phyloP scores from a whole-genome alignment of 2,329 filamentous ascomycete genomes.

The Fusarium cyanostomum region DNA sequence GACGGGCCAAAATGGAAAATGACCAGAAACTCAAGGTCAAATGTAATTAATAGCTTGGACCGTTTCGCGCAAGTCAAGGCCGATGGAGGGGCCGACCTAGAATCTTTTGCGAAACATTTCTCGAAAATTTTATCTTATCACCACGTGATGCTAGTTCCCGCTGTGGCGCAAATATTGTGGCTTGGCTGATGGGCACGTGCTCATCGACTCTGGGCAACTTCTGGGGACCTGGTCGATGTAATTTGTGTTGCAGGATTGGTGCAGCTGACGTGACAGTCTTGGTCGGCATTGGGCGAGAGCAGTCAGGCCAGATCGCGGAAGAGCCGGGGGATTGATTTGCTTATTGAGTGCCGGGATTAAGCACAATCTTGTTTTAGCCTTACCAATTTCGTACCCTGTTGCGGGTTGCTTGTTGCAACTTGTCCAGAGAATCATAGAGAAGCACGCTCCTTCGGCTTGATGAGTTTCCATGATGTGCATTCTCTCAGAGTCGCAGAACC shows the following conservation, averaged over 20 bases:
- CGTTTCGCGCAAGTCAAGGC: constrained; percentile 11
- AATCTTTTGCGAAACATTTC: constrained; percentile 43
- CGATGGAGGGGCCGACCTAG: constrained; percentile 29
- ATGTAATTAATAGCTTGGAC: background rate
- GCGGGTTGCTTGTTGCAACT: background rate
- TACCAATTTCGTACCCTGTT: constrained; percentile 11
- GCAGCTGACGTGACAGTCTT: constrained; percentile 14
- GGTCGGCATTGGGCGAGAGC: constrained; percentile 16
- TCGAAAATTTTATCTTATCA: constrained; percentile 47
- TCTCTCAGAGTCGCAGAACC: constrained; percentile 6
- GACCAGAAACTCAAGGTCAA: background rate
- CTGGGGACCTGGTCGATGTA: background rate
- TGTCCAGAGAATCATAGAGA: background rate
- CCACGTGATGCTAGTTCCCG: constrained; percentile 37
- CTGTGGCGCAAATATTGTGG: constrained; percentile 27
- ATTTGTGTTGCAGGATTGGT: background rate
- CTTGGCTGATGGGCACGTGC: constrained; percentile 20
- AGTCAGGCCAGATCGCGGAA: constrained; percentile 28
- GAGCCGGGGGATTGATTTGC: constrained; percentile 13
- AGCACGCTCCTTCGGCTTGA: background rate
- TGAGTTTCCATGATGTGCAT: background rate
- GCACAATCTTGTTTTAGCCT: constrained; percentile 25
- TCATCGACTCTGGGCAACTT: background rate
- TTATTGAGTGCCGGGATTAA: constrained; percentile 7
- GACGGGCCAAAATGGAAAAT: background rate